A percentile compares a stretch with the other conserved stretches of the same genome.
phyloP scores from a whole-genome alignment of 805 yeast species.

The Ogataea methanolica region DNA sequence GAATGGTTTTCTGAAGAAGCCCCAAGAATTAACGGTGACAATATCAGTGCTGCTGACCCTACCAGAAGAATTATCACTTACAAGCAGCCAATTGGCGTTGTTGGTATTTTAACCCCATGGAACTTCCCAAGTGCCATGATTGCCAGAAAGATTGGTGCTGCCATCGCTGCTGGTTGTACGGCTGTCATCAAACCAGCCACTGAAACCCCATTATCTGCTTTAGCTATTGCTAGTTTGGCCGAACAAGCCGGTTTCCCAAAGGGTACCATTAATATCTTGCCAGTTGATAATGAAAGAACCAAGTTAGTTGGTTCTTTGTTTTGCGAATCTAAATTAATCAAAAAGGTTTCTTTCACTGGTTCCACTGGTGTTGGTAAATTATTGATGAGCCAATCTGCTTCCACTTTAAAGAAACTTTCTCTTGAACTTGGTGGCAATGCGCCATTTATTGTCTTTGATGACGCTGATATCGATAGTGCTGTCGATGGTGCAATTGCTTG shows the following conservation, averaged over 20 bases:
- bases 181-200: conserved; percentile 72
- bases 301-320: conserved; percentile 51
- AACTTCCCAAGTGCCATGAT: conserved; percentile 81
- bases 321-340: conserved; percentile 50
- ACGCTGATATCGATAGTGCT: conserved; percentile 64
- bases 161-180: conserved; percentile 77
- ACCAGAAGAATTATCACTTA: conserved; percentile 49
- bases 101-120: conserved; percentile 81
- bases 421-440: conserved; percentile 82
- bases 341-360: conserved; percentile 74
- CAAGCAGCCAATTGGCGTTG: conserved; percentile 78
- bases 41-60: conserved; percentile 50
- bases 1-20: conserved; percentile 91
- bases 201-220: conserved; percentile 70
- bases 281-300: conserved; percentile 39
- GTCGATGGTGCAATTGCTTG: conserved; percentile 60
- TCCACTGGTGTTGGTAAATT: conserved; percentile 70
- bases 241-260: conserved; percentile 67
- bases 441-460: conserved; percentile 70
- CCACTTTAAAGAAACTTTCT: conserved; percentile 64
- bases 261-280: conserved; percentile 64
- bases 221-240: conserved; percentile 58
- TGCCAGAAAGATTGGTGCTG: conserved; percentile 70
- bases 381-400: conserved; percentile 55
- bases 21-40: conserved; percentile 64